Evolutionary conservation across 768 basidiomycete genomes (phyloP).

Genomic region (Trametes maxima): DNA sequence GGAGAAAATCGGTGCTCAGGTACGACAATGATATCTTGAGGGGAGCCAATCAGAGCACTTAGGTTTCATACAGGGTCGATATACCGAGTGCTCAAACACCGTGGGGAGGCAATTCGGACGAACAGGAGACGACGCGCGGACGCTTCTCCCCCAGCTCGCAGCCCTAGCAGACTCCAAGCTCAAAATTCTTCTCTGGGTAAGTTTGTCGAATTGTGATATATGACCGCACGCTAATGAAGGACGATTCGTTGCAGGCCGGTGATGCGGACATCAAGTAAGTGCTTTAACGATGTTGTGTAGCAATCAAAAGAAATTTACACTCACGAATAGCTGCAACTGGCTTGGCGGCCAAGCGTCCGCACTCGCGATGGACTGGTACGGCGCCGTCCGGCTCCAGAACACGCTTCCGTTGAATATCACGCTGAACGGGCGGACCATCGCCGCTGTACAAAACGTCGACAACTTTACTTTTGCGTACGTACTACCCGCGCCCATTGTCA

Average conservation of each 20-base stretch:
- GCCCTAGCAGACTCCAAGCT: slow-evolving; percentile 46
- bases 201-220: slow-evolving; percentile 19
- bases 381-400: slow-evolving; percentile 40
- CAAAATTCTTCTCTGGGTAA: slow-evolving; percentile 45
- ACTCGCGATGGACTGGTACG: slow-evolving; percentile 51
- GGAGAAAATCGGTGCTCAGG: slow-evolving; percentile 52
- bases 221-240: background rate
- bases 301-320: too few relatives aligned
- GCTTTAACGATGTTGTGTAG: too few relatives aligned
- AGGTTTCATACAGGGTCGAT: slow-evolving; percentile 35
- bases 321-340: slow-evolving; percentile 41
- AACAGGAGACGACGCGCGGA: slow-evolving; percentile 67
- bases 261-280: slow-evolving; percentile 40
- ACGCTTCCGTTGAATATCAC: slow-evolving; percentile 58
- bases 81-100: slow-evolving; percentile 51
- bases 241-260: slow-evolving; percentile 41
- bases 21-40: background rate
- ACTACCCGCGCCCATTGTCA: background rate
- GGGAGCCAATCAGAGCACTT: background rate
- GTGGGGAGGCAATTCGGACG: slow-evolving; percentile 44
- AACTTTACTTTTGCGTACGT: slow-evolving; percentile 70
- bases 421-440: slow-evolving; percentile 51
- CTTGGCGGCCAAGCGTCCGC: slow-evolving; percentile 41
- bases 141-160: slow-evolving; percentile 51
- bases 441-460: slow-evolving; percentile 63